Conservation (phyloP, 495 filamentous ascomycete species). For the Penicillium roqueforti region DNA sequence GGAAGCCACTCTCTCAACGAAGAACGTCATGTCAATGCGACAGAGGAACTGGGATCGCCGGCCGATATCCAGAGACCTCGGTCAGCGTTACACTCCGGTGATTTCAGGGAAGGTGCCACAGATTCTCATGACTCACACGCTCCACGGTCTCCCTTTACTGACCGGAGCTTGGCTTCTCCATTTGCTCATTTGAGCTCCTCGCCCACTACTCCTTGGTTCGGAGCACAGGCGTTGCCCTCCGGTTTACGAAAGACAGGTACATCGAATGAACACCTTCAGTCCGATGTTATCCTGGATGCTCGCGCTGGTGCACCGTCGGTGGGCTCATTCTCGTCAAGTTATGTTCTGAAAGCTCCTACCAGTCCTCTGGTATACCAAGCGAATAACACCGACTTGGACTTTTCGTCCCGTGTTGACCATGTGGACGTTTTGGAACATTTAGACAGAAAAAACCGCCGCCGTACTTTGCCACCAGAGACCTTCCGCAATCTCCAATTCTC, state of each 20-base stretch:
- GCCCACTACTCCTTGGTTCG: conserved; percentile 50
- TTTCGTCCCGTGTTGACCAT: conserved; percentile 43
- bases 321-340: conserved; percentile 75
- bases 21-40: background rate
- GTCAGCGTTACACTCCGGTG: conserved; percentile 84
- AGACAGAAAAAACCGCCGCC: conserved; percentile 50
- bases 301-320: conserved; percentile 58
- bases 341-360: conserved; percentile 81
- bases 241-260: conserved; percentile 11
- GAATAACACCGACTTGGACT: conserved; percentile 78
- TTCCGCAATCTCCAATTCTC: conserved; percentile 43
- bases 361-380: conserved; percentile 89
- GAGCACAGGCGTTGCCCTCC: conserved; percentile 23
- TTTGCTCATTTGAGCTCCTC: conserved; percentile 37
- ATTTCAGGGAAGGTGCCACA: conserved; percentile 66
- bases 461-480: conserved; percentile 57
- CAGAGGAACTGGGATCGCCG: conserved; percentile 32
- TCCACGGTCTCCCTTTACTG: conserved; percentile 19
- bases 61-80: conserved; percentile 73
- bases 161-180: conserved; percentile 14
- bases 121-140: conserved; percentile 23
- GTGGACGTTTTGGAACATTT: conserved; percentile 31
- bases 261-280: conserved; percentile 17
- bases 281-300: conserved; percentile 14
- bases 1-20: conserved; percentile 6